These are phyloP conservation scores for Venturia asperata DNA, from an alignment of 2,329 filamentous ascomycete genomes.

Conservation along the genomic window DNA sequence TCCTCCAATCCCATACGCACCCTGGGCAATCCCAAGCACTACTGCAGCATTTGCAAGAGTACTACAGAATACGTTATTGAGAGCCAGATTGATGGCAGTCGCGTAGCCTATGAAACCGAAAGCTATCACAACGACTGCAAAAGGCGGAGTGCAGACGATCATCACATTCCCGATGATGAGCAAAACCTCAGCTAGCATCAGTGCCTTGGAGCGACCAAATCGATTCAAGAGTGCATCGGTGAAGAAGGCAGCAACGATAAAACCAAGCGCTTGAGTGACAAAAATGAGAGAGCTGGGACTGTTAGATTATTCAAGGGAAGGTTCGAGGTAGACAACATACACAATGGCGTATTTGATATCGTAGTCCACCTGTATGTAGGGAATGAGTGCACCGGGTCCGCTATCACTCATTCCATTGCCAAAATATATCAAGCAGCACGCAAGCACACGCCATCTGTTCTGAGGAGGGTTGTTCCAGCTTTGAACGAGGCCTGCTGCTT, in stretches of 20 bases:
- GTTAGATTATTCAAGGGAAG: neutral
- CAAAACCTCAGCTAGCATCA: slow-evolving; percentile 52
- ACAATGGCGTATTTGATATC: slow-evolving; percentile 69
- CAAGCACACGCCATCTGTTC: slow-evolving; percentile 63
- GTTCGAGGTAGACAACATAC: slow-evolving; percentile 29
- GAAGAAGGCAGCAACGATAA: slow-evolving; percentile 63
- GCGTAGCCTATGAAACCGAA: slow-evolving; percentile 60
- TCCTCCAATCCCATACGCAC: slow-evolving; percentile 48
- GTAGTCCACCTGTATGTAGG: slow-evolving; percentile 72
- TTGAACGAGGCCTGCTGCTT: slow-evolving; percentile 44
- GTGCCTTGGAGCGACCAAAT: slow-evolving; percentile 58
- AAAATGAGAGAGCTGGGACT: slow-evolving; percentile 56
- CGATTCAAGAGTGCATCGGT: slow-evolving; percentile 56
- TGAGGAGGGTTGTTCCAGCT: slow-evolving; percentile 52
- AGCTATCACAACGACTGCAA: slow-evolving; percentile 54
- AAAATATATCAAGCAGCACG: slow-evolving; percentile 59
- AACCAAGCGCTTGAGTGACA: slow-evolving; percentile 68
- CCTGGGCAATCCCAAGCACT: slow-evolving; percentile 57
- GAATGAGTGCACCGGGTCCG: slow-evolving; percentile 69
- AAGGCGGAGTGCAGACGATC: slow-evolving; percentile 62
- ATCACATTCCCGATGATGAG: slow-evolving; percentile 57
- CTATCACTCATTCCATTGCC: slow-evolving; percentile 67
- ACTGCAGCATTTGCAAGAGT: slow-evolving; percentile 47
- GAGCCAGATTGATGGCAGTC: slow-evolving; percentile 44
- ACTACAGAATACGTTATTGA: slow-evolving; percentile 52